Evolutionary conservation across 2,329 filamentous ascomycete genomes (phyloP), one percentile per base, ranked within the genome.

Genomic region (Trichoderma semiorbis): DNA sequence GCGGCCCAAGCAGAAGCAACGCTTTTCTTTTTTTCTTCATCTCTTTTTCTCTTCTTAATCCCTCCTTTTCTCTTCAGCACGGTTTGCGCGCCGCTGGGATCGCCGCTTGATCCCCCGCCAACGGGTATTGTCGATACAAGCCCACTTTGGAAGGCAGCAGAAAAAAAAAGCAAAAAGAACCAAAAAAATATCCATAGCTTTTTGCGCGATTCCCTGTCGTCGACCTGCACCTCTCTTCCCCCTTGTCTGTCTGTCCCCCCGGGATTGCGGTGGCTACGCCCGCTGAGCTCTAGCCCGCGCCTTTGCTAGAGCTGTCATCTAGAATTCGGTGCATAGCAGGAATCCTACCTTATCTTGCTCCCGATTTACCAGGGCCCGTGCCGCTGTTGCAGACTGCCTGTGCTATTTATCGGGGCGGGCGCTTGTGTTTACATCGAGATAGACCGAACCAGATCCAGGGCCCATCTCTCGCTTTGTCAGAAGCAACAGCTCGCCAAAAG

Each of bases 371-470:
- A 57, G 64, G 64, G 64, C 64, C 53, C 26, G 61, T 50, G 61
- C 61, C 61, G 61, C 39, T 28, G 61, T 64, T 64, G 18, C 18
- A 64, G 39, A 32, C 21, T 39, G 21, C 60, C 34, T 39, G 58
- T 39, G 30, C 21, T 50, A 64, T 30, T 32, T 32, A 50, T 64
- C 26, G 39, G 61, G 65, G 32, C 43, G 43, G 65, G 53, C 53
- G 55, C 65, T 60, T 68, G 65, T 68, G 65, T 68, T 68, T 68
- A 68, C 65, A 60, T 68, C 28, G 34, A 43, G 53, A 60, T 60
- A 11, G 53, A 68, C 53, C 65, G 65, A 60, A 58, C 10, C 53
- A 34, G 53, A 68, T 55, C 34, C 65, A 68, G 60, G 43, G n/a
- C 43, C 43, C 43, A 50, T 68, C 53, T 58, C 53, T 21, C 65